Base-by-base conservation (phyloP, 2,329 filamentous ascomycete species). In the Aspergillus tamarii region DNA sequence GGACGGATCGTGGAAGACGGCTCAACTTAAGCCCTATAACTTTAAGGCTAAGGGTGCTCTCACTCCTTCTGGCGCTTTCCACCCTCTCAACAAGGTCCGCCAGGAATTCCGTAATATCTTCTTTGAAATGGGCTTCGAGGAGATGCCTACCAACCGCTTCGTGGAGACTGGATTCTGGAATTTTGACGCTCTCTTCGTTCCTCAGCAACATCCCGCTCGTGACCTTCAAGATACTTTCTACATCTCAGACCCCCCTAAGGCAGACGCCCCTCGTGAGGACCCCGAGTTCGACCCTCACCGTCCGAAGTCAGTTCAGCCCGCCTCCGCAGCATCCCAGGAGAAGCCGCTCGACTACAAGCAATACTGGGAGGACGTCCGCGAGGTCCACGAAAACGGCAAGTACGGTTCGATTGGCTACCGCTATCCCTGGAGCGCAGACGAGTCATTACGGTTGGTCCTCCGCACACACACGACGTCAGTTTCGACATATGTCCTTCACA, bases 161-260 rank as follows among this genome's bases (percentile, higher is more conserved):
- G 94, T 98, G 67, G 95, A 99, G 82, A 94, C 94, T 14, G 94
- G 94, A 54, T 97, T 98, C 89, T 99, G 95, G 93, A 98, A 98
- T 81, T 98, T 98, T 79, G 94, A 98, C 76, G 89, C 94, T 28
- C 92, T 99, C 67, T 97, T 94, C 79, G 94, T 98, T 59, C 94
- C 94, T 34, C 95, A 96, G 82, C 95, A 99, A 85, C 95, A 99
- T 79, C 95, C 95, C 58, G 95, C 95, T 64, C 92, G 95, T 77
- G 95, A 99, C 78, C 85, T 97, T 70, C 95, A 99, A 84, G 95
- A 99, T 75, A 98, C 95, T 62, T 98, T 98, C 84, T 99, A 97
- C 84, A 94, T 98, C 74, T 93, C 93, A 46, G 94, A 99, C 74
- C 95, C 95, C 53, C 84, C 88, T 64, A 81, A 81, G 63, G 94